Conservation (phyloP, 83 land plant genomes). For the Picea abies region DNA sequence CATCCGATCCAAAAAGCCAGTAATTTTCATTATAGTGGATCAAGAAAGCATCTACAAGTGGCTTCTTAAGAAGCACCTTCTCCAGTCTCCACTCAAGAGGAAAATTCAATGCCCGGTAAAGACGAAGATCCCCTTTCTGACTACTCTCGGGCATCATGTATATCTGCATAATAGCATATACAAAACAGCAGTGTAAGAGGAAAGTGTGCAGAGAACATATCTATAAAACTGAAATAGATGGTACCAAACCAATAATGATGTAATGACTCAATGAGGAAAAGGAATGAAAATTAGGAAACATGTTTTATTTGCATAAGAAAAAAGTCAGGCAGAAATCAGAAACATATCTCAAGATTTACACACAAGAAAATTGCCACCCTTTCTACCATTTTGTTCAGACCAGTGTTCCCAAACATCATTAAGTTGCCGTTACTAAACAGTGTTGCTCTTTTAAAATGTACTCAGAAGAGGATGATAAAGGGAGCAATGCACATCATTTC, state of each 20-base stretch:
- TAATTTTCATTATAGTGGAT: constrained; percentile 48
- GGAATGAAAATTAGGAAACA: background rate
- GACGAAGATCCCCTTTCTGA: constrained; percentile 73
- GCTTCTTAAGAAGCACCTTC: constrained; percentile 63
- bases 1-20: constrained; percentile 90
- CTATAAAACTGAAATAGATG: background rate
- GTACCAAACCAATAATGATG: too few relatives aligned
- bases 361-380: too few relatives aligned
- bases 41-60: constrained; percentile 73
- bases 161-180: constrained; percentile 37
- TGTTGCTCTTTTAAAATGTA: too few relatives aligned
- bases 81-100: constrained; percentile 85
- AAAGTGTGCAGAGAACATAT: background rate
- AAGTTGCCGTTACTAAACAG: too few relatives aligned
- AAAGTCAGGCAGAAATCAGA: background rate
- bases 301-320: background rate
- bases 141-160: constrained; percentile 96
- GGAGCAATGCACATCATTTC: too few relatives aligned
- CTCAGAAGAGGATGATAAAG: too few relatives aligned
- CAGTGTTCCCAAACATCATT: too few relatives aligned
- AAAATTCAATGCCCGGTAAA: constrained; percentile 75
- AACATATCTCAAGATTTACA: background rate
- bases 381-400: too few relatives aligned
- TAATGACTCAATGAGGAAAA: too few relatives aligned
- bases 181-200: background rate